Evolutionary conservation across 177 flowering plant species (phyloP).

Genomic region (Vitis hybrid): DNA sequence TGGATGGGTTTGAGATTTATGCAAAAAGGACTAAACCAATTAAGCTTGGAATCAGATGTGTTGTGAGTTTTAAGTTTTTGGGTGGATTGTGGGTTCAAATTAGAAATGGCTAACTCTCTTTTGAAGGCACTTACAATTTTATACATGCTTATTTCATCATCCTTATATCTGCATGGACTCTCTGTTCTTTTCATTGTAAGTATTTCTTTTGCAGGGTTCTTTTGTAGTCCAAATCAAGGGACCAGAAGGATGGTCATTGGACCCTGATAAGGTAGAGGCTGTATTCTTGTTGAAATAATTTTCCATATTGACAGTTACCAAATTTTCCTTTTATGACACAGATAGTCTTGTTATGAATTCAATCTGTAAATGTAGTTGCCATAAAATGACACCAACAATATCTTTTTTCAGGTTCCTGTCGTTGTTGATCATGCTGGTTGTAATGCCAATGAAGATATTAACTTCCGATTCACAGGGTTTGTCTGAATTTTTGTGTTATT

Average conservation of each 20-base stretch:
- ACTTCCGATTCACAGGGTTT: conserved; percentile 92
- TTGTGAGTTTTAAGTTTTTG: neutral
- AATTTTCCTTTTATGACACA: neutral
- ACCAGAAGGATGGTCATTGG: conserved; percentile 98
- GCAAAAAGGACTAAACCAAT: neutral
- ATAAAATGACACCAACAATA: neutral
- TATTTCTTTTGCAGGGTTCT: conserved; percentile 61
- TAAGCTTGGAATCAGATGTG: neutral
- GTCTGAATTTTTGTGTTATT: conserved; percentile 15
- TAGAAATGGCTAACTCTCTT: neutral
- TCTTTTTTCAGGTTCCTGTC: conserved; percentile 68
- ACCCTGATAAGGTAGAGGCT: conserved; percentile 69
- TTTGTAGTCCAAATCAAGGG: conserved; percentile 81
- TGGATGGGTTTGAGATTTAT: neutral
- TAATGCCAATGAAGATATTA: conserved; percentile 89
- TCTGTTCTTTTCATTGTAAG: conserved; percentile 4
- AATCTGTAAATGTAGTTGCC: neutral
- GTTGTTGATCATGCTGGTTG: conserved; percentile 81
- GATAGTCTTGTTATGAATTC: neutral
- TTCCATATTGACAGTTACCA: neutral
- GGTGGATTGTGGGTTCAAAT: neutral
- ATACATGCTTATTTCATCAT: neutral
- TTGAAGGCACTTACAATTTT: neutral
- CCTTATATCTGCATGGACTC: neutral
- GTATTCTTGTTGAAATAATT: neutral